Evolutionary conservation across 305 asterid genomes (phyloP), one percentile per base, ranked within the genome.

Genomic region (Fraxinus velutina): DNA sequence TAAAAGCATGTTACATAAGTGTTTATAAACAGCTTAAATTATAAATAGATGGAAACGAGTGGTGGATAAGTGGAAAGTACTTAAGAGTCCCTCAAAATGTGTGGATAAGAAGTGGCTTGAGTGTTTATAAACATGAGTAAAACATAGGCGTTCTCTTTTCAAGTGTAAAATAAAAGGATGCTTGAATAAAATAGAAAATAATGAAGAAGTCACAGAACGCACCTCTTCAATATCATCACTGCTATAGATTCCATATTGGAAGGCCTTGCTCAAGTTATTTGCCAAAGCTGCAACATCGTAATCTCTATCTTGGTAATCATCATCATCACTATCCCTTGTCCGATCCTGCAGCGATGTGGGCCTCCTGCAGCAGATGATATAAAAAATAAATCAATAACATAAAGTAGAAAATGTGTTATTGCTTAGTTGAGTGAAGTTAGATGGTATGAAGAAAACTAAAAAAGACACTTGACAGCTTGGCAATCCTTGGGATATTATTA

Each of bases 221-320:
- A 94, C 98, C 98, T 92, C 96, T 77, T 90, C 94, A 42, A 60
- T 87, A 42, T 87, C 92, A 80, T 94, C 95, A 64, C 90, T 92
- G 88, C 83, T 93, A 86, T 94, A 93, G 82, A 91, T 90, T 81
- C 98, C 99, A 89, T 93, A 96, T 76, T 89, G 95, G 81, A 94
- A 94, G 73, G 97, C 99, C 91, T 94, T 97, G 85, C 97, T 96
- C 90, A 96, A 90, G 86, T 94, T 96, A 85, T 94, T 96, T 74
- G 98, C 99, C 89, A 96, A 86, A 82, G 98, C 99, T 78, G 99
- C 97, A 87, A 96, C 98, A 87, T 96, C 98, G 84, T 92, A 94
- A 84, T 96, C 98, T 79, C 97, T 89, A 83, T 96, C 99, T 86
- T 96, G 97, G 87, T 94, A 96, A 85, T 96, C 99, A 87, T 96